Evolutionary conservation across 305 asterid species (phyloP), one percentile per base, ranked within the genome.

Genomic region (Solanum chacoense): DNA sequence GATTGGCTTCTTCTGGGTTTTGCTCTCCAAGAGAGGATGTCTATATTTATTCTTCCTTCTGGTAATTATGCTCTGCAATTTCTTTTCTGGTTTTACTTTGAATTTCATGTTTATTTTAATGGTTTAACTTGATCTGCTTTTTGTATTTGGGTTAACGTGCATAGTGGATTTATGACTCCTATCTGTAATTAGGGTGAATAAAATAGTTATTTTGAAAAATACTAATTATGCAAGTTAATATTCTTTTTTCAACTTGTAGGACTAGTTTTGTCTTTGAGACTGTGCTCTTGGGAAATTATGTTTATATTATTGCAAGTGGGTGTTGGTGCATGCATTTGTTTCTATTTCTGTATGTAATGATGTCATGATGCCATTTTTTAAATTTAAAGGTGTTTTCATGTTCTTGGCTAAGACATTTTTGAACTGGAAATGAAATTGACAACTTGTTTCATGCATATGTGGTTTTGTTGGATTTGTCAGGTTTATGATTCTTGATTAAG

Each of bases 261-360:
- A 10, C 86, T 83, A 45, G 69, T 18, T 45, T 83, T 45, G 40
- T 20, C 40, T 83, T 83, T 83, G 86, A 45, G 40, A 29, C 28
- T 80, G 31, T 84, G 42, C 45, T 50, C 20, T 83, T 29, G 24
- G 72, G 72, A 45, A 42, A 29, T 80, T 50, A 42, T 24, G 4
- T 31, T 84, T 84, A 84, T 84, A 14, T 84, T 84, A 84, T 50
- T 55, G 87, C 87, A 84, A 84, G 87, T 55, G 87, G 87, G 13
- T 84, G 45, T 22, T 55, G 87, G 74, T 84, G 87, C 87, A 84
- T 84, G 87, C 87, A 84, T 59, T 84, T 84, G 74, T 31, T 55
- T 84, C 42, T 18, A 55, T 84, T 36, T 18, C 22, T 55, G 73
- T 13, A 84, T 31, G 36, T 84, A 31, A 6, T 50, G 29, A 50